Conservation (phyloP, 371 early-diverging fungal genomes). For the Mortierella sp. region DNA sequence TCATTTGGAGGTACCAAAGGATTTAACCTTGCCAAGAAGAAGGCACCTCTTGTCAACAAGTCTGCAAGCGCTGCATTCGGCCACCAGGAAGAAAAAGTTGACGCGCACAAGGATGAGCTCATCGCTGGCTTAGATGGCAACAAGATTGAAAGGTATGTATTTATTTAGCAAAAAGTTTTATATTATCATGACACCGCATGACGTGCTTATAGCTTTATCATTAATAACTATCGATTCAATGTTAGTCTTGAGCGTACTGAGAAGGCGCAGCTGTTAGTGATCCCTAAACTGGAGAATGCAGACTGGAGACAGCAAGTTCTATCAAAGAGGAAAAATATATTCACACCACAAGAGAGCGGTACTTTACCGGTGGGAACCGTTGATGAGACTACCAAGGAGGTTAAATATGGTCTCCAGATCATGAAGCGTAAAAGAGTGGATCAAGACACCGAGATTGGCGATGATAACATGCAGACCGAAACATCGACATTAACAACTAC, state of each 20-base stretch:
- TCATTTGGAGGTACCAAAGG: constrained; percentile 37
- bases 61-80: constrained; percentile 17
- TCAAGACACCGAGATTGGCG: background rate
- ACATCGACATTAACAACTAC: constrained; percentile 15
- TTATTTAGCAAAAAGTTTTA: background rate
- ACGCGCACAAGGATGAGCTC: constrained; percentile 58
- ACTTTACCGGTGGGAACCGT: constrained; percentile 12
- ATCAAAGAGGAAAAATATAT: constrained; percentile 60
- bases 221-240: background rate
- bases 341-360: constrained; percentile 55
- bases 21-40: constrained; percentile 22
- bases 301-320: constrained; percentile 63
- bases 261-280: constrained; percentile 59
- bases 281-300: constrained; percentile 62
- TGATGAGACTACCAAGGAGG: constrained; percentile 38
- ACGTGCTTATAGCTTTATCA: background rate
- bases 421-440: constrained; percentile 37
- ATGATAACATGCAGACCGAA: constrained; percentile 12
- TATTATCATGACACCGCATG: background rate
- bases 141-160: constrained; percentile 63
- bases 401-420: constrained; percentile 58
- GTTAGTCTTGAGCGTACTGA: constrained; percentile 60
- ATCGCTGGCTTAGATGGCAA: constrained; percentile 69
- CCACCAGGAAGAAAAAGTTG: constrained; percentile 61
- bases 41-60: constrained; percentile 30